Conservation (phyloP, 257 asterid genomes). For the Ilex aquifolium region DNA sequence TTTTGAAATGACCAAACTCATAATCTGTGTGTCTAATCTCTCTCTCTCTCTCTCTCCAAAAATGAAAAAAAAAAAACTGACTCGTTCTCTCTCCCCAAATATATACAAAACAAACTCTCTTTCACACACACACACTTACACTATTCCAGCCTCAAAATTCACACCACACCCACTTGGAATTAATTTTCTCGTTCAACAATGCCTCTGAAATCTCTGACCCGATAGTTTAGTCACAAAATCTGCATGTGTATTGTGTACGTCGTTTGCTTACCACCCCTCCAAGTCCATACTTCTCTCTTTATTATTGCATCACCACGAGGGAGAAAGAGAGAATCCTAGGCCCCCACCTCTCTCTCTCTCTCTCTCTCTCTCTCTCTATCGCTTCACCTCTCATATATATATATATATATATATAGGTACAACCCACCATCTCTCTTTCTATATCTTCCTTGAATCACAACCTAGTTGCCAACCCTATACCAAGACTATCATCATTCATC, state of each 20-base stretch:
- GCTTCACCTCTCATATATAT: slow-evolving; percentile 7
- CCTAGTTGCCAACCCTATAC: not conserved
- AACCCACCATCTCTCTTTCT: no score
- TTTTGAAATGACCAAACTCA: slow-evolving; percentile 5
- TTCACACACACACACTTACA: no score
- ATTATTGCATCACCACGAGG: slow-evolving; percentile 34
- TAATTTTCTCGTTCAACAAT: slow-evolving; percentile 14
- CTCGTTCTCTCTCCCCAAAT: not conserved
- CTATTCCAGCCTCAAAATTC: no score
- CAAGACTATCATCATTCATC: not conserved
- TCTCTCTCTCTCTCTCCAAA: not conserved
- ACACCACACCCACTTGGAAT: slow-evolving; percentile 1
- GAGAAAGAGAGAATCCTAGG: slow-evolving; percentile 27
- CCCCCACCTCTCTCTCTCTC: slow-evolving; percentile 16
- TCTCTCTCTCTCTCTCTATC: slow-evolving; percentile 15
- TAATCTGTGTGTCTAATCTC: not conserved
- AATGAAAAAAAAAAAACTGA: not conserved
- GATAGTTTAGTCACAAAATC: slow-evolving; percentile 49
- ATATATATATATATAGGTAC: not conserved
- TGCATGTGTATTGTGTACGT: slow-evolving; percentile 60
- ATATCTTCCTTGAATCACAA: no score
- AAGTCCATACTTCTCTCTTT: slow-evolving; percentile 21
- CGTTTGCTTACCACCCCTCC: slow-evolving; percentile 14
- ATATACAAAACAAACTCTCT: no score
- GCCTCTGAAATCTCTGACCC: slow-evolving; percentile 37